Evolutionary conservation across 1,139 yeast species (phyloP).

Genomic region (Geotrichum carabidarum): DNA sequence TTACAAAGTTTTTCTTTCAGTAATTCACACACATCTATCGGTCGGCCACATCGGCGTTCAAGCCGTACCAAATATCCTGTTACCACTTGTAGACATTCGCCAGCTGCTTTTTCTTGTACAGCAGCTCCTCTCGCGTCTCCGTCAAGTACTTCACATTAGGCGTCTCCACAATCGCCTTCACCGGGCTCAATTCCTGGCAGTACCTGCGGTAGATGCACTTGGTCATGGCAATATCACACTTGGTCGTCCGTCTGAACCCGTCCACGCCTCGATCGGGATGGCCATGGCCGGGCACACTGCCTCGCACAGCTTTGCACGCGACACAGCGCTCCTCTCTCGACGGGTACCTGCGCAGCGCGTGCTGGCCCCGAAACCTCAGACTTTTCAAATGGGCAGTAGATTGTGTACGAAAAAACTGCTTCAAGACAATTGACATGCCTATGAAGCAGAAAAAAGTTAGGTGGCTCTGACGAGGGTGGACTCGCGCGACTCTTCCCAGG

Average conservation of each 20-base stretch:
- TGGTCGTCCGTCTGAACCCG: conserved; percentile 84
- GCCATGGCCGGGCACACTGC: conserved; percentile 94
- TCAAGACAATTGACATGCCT: conserved; percentile 84
- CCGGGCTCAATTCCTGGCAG: conserved; percentile 93
- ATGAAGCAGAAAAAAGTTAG: conserved; percentile 72
- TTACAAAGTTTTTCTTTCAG: not conserved
- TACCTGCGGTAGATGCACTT: conserved; percentile 90
- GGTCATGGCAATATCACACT: conserved; percentile 91
- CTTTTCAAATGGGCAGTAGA: conserved; percentile 84
- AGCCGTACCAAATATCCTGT: conserved; percentile 81
- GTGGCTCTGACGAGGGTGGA: conserved; percentile 80
- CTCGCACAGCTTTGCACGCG: conserved; percentile 91
- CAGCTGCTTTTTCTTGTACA: conserved; percentile 81
- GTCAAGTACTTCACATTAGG: conserved; percentile 86
- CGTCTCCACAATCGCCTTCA: conserved; percentile 87
- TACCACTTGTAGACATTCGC: conserved; percentile 95
- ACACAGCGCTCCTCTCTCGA: conserved; percentile 88
- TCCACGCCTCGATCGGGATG: conserved; percentile 83
- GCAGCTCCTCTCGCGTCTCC: conserved; percentile 80
- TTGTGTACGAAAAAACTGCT: conserved; percentile 89
- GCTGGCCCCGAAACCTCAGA: conserved; percentile 94
- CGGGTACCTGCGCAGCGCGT: conserved; percentile 88
- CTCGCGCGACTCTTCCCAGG: conserved; percentile 79
- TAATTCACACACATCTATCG: conserved; percentile 43
- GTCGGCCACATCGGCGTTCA: conserved; percentile 87